Conservation (phyloP, 805 yeast species). For the Candida coleopterorum region DNA sequence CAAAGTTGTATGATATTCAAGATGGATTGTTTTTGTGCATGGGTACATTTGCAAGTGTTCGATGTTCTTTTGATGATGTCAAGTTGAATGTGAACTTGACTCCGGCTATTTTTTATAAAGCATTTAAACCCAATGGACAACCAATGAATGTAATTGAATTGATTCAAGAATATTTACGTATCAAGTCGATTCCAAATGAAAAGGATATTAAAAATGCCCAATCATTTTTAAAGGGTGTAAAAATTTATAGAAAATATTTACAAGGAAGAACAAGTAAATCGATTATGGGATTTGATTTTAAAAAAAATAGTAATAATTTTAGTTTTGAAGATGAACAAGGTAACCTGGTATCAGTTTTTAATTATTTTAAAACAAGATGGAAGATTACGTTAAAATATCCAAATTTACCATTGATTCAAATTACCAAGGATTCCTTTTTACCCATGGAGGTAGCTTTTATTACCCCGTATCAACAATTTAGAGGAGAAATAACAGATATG, state of each 20-base stretch:
- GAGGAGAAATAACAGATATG: constrained; percentile 8
- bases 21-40: constrained; percentile 5
- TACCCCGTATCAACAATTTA: constrained; percentile 8
- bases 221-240: constrained; percentile 8
- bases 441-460: constrained; percentile 9
- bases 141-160: constrained; percentile 9
- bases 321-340: constrained; percentile 6
- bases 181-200: constrained; percentile 1
- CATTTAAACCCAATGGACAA: constrained; percentile 6
- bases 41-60: constrained; percentile 8
- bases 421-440: constrained; percentile 6
- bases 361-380: constrained; percentile 7
- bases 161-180: constrained; percentile 5
- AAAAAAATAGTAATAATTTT: constrained; percentile 4
- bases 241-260: constrained; percentile 7
- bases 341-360: constrained; percentile 2
- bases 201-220: constrained; percentile 4
- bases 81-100: constrained; percentile 8
- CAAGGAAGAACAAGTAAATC: constrained; percentile 3
- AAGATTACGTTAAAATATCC: constrained; percentile 4
- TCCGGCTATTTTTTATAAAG: constrained; percentile 8
- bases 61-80: constrained; percentile 8
- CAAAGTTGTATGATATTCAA: constrained; percentile 3
- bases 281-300: constrained; percentile 6
- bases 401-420: constrained; percentile 5